phyloP scores from a whole-genome alignment of 139 green algal genomes.

The Chlorella sp. region DNA sequence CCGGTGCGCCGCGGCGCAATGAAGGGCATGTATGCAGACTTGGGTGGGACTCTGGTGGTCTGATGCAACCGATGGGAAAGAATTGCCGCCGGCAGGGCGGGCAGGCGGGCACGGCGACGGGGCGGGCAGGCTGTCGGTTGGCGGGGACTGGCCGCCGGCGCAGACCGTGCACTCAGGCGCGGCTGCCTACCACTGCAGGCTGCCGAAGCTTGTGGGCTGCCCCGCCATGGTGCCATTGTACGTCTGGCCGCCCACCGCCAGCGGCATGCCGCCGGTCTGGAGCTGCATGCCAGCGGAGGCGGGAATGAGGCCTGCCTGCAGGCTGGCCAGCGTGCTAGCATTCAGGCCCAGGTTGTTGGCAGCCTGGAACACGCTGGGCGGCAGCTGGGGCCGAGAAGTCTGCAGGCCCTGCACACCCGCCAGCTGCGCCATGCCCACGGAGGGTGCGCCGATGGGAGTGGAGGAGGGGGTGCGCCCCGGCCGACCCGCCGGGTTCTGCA shows the following conservation, averaged over 20 bases:
- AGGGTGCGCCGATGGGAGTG: not conserved
- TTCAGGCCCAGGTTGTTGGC: constrained; percentile 7
- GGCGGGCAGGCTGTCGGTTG: too few species aligned
- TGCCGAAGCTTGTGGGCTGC: not conserved
- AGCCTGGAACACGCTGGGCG: not conserved
- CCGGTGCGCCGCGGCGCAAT: too few species aligned
- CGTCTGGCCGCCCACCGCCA: not conserved
- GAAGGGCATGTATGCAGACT: too few species aligned
- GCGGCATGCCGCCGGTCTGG: not conserved
- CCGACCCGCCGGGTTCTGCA: constrained; percentile 47
- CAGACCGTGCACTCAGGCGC: too few species aligned
- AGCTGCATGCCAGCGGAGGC: not conserved
- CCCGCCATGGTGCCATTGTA: not conserved
- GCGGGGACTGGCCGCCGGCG: too few species aligned
- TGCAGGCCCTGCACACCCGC: not conserved
- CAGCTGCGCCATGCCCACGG: not conserved
- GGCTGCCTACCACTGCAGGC: constrained; percentile 16
- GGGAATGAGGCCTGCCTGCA: not conserved
- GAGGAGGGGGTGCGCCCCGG: not conserved
- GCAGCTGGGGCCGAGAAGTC: not conserved
- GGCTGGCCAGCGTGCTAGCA: constrained; percentile 9
- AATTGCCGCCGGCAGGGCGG: too few species aligned
- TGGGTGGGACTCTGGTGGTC: too few species aligned
- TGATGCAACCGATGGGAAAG: too few species aligned
- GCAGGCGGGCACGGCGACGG: not conserved